Conservation (phyloP, 2,329 filamentous ascomycete genomes). For the Nothomitra cinnamomea region DNA sequence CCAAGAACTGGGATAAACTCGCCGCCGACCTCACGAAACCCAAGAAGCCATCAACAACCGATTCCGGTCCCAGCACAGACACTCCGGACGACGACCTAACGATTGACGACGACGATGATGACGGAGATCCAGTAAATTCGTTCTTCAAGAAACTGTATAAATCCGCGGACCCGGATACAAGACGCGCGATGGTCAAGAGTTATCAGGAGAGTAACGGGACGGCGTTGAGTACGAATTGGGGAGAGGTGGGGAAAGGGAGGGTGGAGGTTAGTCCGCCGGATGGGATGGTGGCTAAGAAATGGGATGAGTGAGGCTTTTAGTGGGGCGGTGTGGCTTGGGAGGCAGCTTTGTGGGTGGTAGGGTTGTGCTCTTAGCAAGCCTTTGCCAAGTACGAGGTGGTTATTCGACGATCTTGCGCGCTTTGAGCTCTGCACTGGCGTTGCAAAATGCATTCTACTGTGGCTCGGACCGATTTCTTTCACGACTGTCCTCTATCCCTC, state of each 20-base stretch:
- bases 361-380: too few species aligned
- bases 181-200: slow-evolving; percentile 94
- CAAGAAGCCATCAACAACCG: slow-evolving; percentile 17
- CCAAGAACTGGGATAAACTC: slow-evolving; percentile 86
- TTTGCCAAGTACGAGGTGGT: too few species aligned
- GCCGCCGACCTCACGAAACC: slow-evolving; percentile 30
- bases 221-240: slow-evolving; percentile 81
- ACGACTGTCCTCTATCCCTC: too few species aligned
- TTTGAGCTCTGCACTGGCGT: too few species aligned
- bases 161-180: slow-evolving; percentile 57
- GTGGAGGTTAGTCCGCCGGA: slow-evolving; percentile 62
- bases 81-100: slow-evolving; percentile 26
- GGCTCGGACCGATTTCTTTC: too few species aligned
- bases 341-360: too few species aligned
- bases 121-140: slow-evolving; percentile 47
- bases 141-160: slow-evolving; percentile 91
- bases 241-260: slow-evolving; percentile 53
- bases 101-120: slow-evolving; percentile 36
- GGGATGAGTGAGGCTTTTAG: slow-evolving; percentile 27
- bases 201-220: slow-evolving; percentile 91
- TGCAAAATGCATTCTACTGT: too few species aligned
- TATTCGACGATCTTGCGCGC: too few species aligned
- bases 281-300: slow-evolving; percentile 62
- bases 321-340: too few species aligned
- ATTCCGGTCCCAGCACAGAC: too few species aligned